phyloP scores from a whole-genome alignment of 371 early-diverging fungal genomes.

The Rhizoclosmatium hyalinum region DNA sequence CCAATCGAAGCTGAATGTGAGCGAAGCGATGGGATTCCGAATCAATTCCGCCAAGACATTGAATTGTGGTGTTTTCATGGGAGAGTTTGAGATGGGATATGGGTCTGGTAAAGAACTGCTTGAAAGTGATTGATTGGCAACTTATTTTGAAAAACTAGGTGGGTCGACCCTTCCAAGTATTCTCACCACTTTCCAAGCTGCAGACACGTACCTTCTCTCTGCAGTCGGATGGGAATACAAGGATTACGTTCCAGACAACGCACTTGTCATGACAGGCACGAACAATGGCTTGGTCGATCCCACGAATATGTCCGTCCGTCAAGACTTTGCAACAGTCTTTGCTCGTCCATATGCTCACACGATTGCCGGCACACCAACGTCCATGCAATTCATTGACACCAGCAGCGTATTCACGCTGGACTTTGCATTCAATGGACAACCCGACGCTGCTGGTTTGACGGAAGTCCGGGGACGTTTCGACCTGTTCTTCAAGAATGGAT shows the following conservation, averaged over 20 bases:
- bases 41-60: constrained; percentile 16
- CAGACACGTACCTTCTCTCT: constrained; percentile 8
- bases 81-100: constrained; percentile 38
- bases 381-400: constrained; percentile 27
- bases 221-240: constrained; percentile 33
- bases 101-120: constrained; percentile 1
- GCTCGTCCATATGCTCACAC: constrained; percentile 35
- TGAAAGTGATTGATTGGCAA: neutral
- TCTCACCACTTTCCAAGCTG: constrained; percentile 5
- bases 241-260: constrained; percentile 19
- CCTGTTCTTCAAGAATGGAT: constrained; percentile 18
- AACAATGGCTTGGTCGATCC: constrained; percentile 36
- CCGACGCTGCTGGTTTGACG: neutral
- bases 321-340: constrained; percentile 29
- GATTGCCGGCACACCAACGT: constrained; percentile 31
- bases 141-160: neutral
- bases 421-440: constrained; percentile 8
- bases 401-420: constrained; percentile 18
- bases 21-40: constrained; percentile 24
- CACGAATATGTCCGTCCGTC: constrained; percentile 27
- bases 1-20: constrained; percentile 8
- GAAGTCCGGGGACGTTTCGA: constrained; percentile 25
- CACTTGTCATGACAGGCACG: neutral
- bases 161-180: constrained; percentile 2
- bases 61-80: constrained; percentile 33